Conservation (phyloP, 495 filamentous ascomycete genomes). For the Neurospora africana region DNA sequence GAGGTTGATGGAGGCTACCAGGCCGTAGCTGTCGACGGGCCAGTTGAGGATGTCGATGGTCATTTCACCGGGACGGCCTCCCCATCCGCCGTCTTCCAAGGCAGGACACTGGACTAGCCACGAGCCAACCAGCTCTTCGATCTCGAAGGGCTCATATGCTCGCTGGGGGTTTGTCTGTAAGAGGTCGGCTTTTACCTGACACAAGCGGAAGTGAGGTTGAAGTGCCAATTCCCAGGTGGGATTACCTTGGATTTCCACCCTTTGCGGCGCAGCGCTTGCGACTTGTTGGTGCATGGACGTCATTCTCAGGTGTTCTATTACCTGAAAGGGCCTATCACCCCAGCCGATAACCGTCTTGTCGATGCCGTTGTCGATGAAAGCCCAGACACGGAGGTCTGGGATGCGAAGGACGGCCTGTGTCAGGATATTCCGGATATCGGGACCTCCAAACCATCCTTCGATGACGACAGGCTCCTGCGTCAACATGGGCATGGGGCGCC, state of each 20-base stretch:
- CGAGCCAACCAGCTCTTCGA: not conserved
- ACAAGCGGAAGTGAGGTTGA: not conserved
- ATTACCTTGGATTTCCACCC: not conserved
- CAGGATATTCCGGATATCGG: not conserved
- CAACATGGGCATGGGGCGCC: not conserved
- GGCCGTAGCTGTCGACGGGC: not conserved
- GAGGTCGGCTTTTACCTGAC: not conserved
- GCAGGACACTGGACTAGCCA: not conserved
- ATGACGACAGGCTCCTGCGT: not conserved
- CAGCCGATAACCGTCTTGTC: not conserved
- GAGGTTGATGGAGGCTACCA: not conserved
- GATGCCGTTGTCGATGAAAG: not conserved
- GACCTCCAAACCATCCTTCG: not conserved
- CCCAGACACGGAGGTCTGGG: not conserved
- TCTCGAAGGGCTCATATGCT: not conserved
- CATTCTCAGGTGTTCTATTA: not conserved
- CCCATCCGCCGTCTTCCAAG: not conserved
- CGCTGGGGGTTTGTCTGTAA: not conserved
- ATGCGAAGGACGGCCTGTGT: not conserved
- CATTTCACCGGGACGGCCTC: not conserved
- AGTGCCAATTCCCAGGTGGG: not conserved
- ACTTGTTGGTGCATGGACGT: not conserved
- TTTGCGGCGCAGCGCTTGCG: not conserved
- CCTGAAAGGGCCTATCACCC: not conserved
- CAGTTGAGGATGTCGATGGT: not conserved